A percentile compares a stretch with the other conserved stretches of the same genome.
phyloP scores from a whole-genome alignment of 352 stramenopile species.

The Pythium scleroteichum region DNA sequence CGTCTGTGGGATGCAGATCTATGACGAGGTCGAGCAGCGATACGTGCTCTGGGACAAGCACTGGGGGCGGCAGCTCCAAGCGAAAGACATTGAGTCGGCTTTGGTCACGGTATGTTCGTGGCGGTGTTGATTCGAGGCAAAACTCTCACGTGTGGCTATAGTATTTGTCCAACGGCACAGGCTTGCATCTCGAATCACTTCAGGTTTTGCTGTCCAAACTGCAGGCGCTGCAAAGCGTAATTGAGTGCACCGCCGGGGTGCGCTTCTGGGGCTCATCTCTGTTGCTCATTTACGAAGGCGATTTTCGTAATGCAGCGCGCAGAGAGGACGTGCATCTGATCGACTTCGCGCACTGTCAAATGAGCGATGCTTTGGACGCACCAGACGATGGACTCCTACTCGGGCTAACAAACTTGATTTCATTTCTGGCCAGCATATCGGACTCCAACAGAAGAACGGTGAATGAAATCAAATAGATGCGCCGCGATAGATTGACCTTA shows the following conservation, averaged over 20 bases:
- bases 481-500: no score
- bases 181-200: slow-evolving; percentile 50
- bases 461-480: no score
- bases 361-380: slow-evolving; percentile 46
- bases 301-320: slow-evolving; percentile 28
- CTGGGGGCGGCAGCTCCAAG: slow-evolving; percentile 63
- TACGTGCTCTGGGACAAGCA: slow-evolving; percentile 83
- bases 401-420: slow-evolving; percentile 61
- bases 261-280: slow-evolving; percentile 79
- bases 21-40: slow-evolving; percentile 48
- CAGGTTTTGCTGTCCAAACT: slow-evolving; percentile 46
- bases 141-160: slow-evolving; percentile 13
- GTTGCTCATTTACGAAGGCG: slow-evolving; percentile 77
- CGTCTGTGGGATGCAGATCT: slow-evolving; percentile 85
- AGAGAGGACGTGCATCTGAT: slow-evolving; percentile 65
- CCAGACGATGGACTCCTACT: slow-evolving; percentile 70
- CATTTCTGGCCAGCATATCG: slow-evolving; percentile 43
- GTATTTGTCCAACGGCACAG: slow-evolving; percentile 57
- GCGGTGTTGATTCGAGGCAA: background rate
- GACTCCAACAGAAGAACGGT: background rate
- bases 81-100: slow-evolving; percentile 58
- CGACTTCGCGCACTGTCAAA: slow-evolving; percentile 81
- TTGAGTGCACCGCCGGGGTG: slow-evolving; percentile 49
- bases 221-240: slow-evolving; percentile 39
- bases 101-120: slow-evolving; percentile 48